Percentiles rank a stretch among this genome's conserved stretches.
These are phyloP conservation scores for Phlebopus sp. DNA, from an alignment of 1,284 basidiomycete species.

Conservation along the genomic window DNA sequence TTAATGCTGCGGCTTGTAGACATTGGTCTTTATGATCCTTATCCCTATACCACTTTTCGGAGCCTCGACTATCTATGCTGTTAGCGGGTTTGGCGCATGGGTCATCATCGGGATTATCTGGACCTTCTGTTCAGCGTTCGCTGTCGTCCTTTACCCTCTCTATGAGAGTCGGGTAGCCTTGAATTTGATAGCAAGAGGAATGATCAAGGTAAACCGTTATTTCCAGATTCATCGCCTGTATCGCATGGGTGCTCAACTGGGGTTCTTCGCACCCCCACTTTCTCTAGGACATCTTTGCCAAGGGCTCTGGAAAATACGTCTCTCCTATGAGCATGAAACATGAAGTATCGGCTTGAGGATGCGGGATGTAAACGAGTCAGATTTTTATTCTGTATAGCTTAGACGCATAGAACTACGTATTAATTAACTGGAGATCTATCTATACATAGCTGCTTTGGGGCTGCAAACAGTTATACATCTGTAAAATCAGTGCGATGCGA, in stretches of 20 bases:
- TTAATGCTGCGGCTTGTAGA: no score
- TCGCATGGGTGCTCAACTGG: slow-evolving; percentile 1
- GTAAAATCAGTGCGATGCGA: no score
- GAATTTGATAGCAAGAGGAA: slow-evolving; percentile 53
- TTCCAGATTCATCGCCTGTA: neutral
- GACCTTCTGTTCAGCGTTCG: slow-evolving; percentile 73
- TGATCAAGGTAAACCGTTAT: slow-evolving; percentile 52
- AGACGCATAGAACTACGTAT: no score
- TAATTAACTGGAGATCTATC: no score
- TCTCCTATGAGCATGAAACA: slow-evolving; percentile 1
- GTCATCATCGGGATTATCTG: slow-evolving; percentile 79
- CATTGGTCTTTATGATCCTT: slow-evolving; percentile 62
- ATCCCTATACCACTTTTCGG: slow-evolving; percentile 86
- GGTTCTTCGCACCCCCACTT: slow-evolving; percentile 1
- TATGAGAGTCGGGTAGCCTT: slow-evolving; percentile 79
- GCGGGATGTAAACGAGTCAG: no score
- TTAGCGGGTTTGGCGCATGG: slow-evolving; percentile 72
- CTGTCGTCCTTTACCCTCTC: slow-evolving; percentile 81
- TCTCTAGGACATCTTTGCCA: slow-evolving; percentile 45
- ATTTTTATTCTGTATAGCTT: no score
- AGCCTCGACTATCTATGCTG: slow-evolving; percentile 68
- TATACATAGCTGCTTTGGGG: no score
- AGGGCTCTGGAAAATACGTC: slow-evolving; percentile 49
- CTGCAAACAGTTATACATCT: no score
- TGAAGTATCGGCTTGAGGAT: neutral